Evolutionary conservation across 1,284 basidiomycete species (phyloP).

Genomic region (Ceratobasidium sp.): DNA sequence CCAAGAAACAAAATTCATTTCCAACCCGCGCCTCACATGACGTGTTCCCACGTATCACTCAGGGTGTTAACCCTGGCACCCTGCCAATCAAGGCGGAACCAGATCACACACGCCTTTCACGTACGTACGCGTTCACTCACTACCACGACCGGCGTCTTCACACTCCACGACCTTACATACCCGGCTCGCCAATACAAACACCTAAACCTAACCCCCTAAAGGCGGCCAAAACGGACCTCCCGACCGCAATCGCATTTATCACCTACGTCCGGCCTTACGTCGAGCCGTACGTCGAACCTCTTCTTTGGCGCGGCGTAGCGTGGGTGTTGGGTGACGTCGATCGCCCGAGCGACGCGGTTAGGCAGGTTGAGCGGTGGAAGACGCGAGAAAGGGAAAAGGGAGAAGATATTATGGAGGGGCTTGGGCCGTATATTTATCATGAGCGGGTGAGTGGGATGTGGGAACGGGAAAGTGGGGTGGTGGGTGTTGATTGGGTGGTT

Average conservation of each 20-base stretch:
- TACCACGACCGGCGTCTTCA: background rate
- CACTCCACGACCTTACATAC: background rate
- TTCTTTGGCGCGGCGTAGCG: conserved; percentile 27
- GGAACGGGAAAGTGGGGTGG: background rate
- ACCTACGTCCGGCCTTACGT: conserved; percentile 40
- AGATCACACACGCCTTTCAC: conserved; percentile 4
- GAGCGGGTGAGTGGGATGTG: conserved; percentile 30
- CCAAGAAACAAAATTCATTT: background rate
- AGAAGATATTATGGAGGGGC: conserved; percentile 30
- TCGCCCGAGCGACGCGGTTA: conserved; percentile 37
- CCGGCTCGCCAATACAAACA: background rate
- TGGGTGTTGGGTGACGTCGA: conserved; percentile 37
- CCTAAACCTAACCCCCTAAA: no score
- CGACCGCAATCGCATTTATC: conserved; percentile 36
- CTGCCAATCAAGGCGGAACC: background rate
- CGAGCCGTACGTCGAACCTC: conserved; percentile 42
- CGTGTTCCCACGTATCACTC: conserved; percentile 4
- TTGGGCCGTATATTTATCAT: conserved; percentile 43
- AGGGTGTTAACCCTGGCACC: background rate
- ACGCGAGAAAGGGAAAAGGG: conserved; percentile 43
- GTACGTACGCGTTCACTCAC: background rate
- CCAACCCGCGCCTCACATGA: background rate
- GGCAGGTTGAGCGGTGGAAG: conserved; percentile 38
- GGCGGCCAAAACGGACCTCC: conserved; percentile 17
- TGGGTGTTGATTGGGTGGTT: background rate